phyloP scores from a whole-genome alignment of 192 early-diverging fungal species.

The Glomus cerebriforme region DNA sequence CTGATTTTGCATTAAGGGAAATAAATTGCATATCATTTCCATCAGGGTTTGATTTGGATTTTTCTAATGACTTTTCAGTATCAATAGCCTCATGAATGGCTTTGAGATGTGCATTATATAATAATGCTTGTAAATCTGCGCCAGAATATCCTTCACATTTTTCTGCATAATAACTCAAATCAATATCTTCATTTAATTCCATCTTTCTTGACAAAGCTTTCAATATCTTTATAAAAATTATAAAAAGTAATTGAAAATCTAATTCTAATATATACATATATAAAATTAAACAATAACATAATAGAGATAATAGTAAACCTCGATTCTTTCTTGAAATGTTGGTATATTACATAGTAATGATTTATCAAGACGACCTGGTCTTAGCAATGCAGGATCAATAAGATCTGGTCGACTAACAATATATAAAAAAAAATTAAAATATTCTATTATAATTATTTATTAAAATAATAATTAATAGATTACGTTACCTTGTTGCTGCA shows the following conservation, averaged over 20 bases:
- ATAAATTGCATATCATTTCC: slow-evolving; percentile 44
- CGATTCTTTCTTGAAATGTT: slow-evolving; percentile 63
- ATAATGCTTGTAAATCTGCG: slow-evolving; percentile 92
- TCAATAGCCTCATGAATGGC: slow-evolving; percentile 78
- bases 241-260: slow-evolving; percentile 11
- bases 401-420: slow-evolving; percentile 76
- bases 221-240: slow-evolving; percentile 63
- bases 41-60: slow-evolving; percentile 33
- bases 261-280: neutral
- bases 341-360: slow-evolving; percentile 89
- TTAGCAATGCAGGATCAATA: slow-evolving; percentile 79
- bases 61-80: slow-evolving; percentile 44
- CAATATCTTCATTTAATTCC: slow-evolving; percentile 58
- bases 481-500: slow-evolving; percentile 77
- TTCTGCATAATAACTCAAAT: slow-evolving; percentile 64
- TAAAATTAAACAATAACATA: neutral
- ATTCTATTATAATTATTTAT: neutral
- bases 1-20: slow-evolving; percentile 38
- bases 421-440: slow-evolving; percentile 3
- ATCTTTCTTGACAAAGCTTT: slow-evolving; percentile 72
- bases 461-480: neutral
- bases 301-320: slow-evolving; percentile 42
- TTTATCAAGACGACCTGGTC: slow-evolving; percentile 84
- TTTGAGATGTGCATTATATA: slow-evolving; percentile 91
- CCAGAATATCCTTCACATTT: slow-evolving; percentile 80